Percentiles rank a stretch among this genome's conserved stretches.
phyloP scores from a whole-genome alignment of 2,329 filamentous ascomycete species.

The Xylariaceae sp. region DNA sequence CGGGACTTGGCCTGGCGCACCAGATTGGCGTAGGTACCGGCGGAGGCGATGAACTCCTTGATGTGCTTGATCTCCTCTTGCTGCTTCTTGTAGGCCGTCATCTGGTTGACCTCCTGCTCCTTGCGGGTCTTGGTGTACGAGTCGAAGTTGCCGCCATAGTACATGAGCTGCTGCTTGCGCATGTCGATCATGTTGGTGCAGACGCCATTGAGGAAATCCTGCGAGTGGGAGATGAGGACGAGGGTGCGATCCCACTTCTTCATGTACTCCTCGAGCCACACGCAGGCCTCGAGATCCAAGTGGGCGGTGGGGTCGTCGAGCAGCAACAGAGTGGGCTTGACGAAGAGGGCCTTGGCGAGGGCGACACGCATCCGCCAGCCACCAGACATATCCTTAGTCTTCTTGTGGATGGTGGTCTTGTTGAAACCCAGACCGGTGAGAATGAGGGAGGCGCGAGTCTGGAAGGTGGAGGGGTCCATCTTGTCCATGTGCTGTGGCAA shows the following conservation, averaged over 20 bases:
- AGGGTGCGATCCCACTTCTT: constrained; percentile 99
- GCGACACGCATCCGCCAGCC: constrained; percentile 99
- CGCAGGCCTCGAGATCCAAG: constrained; percentile 98
- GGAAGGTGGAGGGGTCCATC: constrained; percentile 98
- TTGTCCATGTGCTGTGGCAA: constrained; percentile 83
- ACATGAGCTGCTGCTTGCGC: constrained; percentile 81
- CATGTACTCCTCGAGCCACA: constrained; percentile 99
- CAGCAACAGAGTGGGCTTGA: constrained; percentile 91
- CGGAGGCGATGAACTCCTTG: constrained; percentile 99
- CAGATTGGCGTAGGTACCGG: constrained; percentile 99
- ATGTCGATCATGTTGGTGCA: constrained; percentile 99
- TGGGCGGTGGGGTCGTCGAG: constrained; percentile 98
- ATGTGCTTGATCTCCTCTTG: constrained; percentile 99
- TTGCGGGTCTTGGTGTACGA: constrained; percentile 90
- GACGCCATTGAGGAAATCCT: constrained; percentile 99
- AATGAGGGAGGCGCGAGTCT: constrained; percentile 92
- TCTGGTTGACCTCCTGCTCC: constrained; percentile 96
- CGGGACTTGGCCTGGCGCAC: constrained; percentile 98
- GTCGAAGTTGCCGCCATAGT: constrained; percentile 99
- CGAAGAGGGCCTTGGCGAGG: constrained; percentile 94
- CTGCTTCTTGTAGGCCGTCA: constrained; percentile 98
- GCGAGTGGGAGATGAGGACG: constrained; percentile 93
- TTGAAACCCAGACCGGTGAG: constrained; percentile 99
- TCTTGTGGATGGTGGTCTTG: constrained; percentile 96
- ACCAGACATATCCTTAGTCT: constrained; percentile 99